phyloP scores from a whole-genome alignment of 2,329 filamentous ascomycete species.

The Blastomyces gilchristii region DNA sequence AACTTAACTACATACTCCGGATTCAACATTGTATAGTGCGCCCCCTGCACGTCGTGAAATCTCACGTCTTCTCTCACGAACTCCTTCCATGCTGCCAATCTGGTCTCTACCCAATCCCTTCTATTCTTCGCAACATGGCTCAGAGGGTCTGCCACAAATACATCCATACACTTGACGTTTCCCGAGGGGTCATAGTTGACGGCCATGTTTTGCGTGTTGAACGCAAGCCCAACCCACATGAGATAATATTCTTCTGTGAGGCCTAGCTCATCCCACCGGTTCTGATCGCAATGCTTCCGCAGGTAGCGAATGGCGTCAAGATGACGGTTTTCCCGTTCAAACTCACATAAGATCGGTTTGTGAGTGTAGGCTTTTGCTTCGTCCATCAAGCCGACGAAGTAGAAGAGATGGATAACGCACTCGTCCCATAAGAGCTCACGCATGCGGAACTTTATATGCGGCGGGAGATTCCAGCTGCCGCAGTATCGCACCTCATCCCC shows the following conservation, averaged over 20 bases:
- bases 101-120: slow-evolving; percentile 12
- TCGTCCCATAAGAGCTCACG: slow-evolving; percentile 28
- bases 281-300: slow-evolving; percentile 12
- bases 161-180: slow-evolving; percentile 27
- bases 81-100: slow-evolving; percentile 24
- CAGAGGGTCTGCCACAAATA: slow-evolving; percentile 31
- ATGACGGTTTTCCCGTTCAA: slow-evolving; percentile 11
- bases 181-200: slow-evolving; percentile 35
- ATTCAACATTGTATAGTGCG: slow-evolving; percentile 29
- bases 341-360: slow-evolving; percentile 15
- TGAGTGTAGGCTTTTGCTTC: slow-evolving; percentile 18
- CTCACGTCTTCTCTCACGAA: slow-evolving; percentile 18
- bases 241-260: slow-evolving; percentile 18
- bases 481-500: slow-evolving; percentile 34
- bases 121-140: slow-evolving; percentile 20
- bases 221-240: slow-evolving; percentile 24
- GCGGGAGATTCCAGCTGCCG: slow-evolving; percentile 37
- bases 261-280: slow-evolving; percentile 25
- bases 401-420: slow-evolving; percentile 30
- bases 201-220: slow-evolving; percentile 27
- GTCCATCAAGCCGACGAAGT: slow-evolving; percentile 32
- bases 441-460: slow-evolving; percentile 37
- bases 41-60: slow-evolving; percentile 25
- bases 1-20: slow-evolving; percentile 21
- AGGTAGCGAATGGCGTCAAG: slow-evolving; percentile 10